Evolutionary conservation across 1,284 basidiomycete species (phyloP).

Genomic region (Marasmius tenuissimus): DNA sequence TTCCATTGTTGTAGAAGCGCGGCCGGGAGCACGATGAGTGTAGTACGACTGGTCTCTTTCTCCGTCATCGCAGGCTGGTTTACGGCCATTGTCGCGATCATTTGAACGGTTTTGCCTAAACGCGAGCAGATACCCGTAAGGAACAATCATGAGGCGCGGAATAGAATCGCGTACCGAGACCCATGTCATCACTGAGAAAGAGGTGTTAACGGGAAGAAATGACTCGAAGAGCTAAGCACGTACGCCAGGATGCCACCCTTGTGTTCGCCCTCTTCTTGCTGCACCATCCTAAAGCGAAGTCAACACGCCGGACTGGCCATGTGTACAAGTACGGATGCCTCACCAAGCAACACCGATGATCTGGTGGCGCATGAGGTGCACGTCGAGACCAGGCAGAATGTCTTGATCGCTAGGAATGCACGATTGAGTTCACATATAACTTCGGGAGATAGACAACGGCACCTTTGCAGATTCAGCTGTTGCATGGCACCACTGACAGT

Average conservation of each 20-base stretch:
- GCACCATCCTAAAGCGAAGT: slow-evolving; percentile 51
- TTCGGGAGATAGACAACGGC: background rate
- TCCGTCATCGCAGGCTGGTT: slow-evolving; percentile 52
- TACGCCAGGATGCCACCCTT: slow-evolving; percentile 78
- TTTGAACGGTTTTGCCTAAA: slow-evolving; percentile 66
- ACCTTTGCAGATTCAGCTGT: slow-evolving; percentile 50
- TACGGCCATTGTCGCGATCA: slow-evolving; percentile 70
- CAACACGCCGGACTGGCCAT: slow-evolving; percentile 11
- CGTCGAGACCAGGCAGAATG: slow-evolving; percentile 59
- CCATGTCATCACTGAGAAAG: slow-evolving; percentile 80
- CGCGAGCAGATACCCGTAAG: slow-evolving; percentile 2
- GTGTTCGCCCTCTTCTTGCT: slow-evolving; percentile 50
- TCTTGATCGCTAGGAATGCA: slow-evolving; percentile 43
- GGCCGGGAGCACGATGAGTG: slow-evolving; percentile 68
- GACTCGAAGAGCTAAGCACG: slow-evolving; percentile 20
- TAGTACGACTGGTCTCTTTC: slow-evolving; percentile 39
- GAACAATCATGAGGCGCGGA: background rate
- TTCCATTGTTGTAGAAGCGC: slow-evolving; percentile 75
- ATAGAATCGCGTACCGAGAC: slow-evolving; percentile 50
- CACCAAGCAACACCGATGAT: slow-evolving; percentile 72
- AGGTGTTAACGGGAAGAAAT: slow-evolving; percentile 10
- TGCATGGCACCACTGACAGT: slow-evolving; percentile 51
- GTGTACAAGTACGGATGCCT: slow-evolving; percentile 20
- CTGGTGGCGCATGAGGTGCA: slow-evolving; percentile 71
- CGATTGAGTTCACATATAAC: slow-evolving; percentile 3